Base-by-base conservation (phyloP, 1,284 basidiomycete genomes). In the Hemileia vastatrix region DNA sequence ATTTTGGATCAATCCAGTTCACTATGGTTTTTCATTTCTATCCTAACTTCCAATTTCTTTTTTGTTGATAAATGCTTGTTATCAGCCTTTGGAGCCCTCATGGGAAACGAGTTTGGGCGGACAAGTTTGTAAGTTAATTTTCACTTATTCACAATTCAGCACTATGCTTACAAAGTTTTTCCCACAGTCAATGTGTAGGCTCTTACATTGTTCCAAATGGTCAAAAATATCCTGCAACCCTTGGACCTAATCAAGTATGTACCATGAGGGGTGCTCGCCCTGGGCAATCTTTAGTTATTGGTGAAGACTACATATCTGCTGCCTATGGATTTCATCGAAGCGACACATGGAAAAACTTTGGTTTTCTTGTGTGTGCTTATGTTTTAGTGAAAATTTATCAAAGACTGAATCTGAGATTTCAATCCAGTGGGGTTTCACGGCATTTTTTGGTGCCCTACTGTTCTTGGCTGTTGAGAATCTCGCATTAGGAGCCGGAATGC, bases 91-190 rank as follows among this genome's bases (percentile, higher is more conserved):
- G 83, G 86, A 67, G 86, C 83, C 1, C 79, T 83, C 54, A 85
- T 90, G 82, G 84, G 86, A 76, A 91, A 91, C 72, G 87, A 90
- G 73, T 90, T 90, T 76, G 84, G 81, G 77, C 81, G 87, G 6
- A 82, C 87, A 4, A 31, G 65, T 63, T 32, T 69, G 67, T 62
- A 31, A 61, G 58, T 47, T 54, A 1, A 60, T 61, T 0, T 62
- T 68, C 63, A 65, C 70, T 48, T 36, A 68, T 6, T 68, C 69
- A 6, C 63, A 59, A 1, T 67, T 58, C 67, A 65, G 8, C 54
- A n/a, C 19, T 1, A 51, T 36, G 5, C 3, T 15, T 32, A 21
- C 18, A 4, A 32, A 45, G 13, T 53, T 32, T 57, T 43, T 66
- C 68, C 65, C 67, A 71, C 63, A 61, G 58, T 15, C 27, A 40